Base-by-base conservation (phyloP, 768 basidiomycete genomes). In the Tricholoma flavovirens region DNA sequence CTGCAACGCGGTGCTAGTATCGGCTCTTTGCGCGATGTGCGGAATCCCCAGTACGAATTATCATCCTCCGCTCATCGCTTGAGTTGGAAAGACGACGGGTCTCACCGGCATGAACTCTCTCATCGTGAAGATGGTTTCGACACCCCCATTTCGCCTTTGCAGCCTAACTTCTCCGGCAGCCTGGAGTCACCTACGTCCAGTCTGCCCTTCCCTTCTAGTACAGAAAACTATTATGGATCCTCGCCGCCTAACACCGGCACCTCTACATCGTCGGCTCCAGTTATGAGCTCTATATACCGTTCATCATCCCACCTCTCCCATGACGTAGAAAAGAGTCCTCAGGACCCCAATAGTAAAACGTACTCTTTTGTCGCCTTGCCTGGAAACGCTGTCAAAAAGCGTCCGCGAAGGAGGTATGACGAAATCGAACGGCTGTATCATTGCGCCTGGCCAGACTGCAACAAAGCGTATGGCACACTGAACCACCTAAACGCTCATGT, bases 401-500 rank as follows among this genome's bases (percentile, higher is more conserved):
- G 90, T 48, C 90, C 90, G n/a, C 79, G 90, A 10, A 77, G 90
- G 61, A 80, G 90, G 43, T 91, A 90, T 70, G 95, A 98, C 69
- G 95, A 98, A 79, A 97, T 98, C 62, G 94, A 97, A 72, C 84
- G 95, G 24, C 73, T 96, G 52, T 98, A 98, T 68, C 81, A 82
- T 55, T 98, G 95, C 76, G 86, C 87, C 50, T 91, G 84, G 82
- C 81, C 80, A 4, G 78, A 83, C 43, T 87, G 84, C 60, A 78
- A 83, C 54, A 96, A 96, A 73, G 80, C 90, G 24, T 97, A 96
- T 65, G 94, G 94, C 29, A 97, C 94, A 4, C 78, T 98, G 49
- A 98, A 99, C 68, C 96, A 99, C 71, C 79, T 99, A 58, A 99
- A 99, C 68, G 93, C 94, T 29, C 96, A 99, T 69, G 93, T 98